Conservation (phyloP, 1,284 basidiomycete species). For the Cryptococcus hybrid region DNA sequence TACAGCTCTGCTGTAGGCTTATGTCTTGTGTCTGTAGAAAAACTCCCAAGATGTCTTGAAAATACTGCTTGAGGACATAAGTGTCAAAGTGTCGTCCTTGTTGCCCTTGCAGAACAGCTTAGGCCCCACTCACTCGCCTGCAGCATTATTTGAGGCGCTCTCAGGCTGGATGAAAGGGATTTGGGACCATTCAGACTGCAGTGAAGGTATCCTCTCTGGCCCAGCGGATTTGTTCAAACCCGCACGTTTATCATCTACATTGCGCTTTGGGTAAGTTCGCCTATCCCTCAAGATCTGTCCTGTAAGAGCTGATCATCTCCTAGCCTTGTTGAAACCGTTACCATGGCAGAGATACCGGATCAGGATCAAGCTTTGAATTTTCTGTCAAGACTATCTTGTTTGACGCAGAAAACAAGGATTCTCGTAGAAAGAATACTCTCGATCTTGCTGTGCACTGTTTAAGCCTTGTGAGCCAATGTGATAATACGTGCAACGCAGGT, state of each 20-base stretch:
- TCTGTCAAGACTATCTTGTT: conserved; percentile 25
- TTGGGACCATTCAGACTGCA: conserved; percentile 19
- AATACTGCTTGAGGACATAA: conserved; percentile 7
- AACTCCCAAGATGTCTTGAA: background rate
- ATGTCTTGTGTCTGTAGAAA: background rate
- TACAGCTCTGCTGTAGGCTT: no score
- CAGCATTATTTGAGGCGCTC: conserved; percentile 12
- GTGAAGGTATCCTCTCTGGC: conserved; percentile 5
- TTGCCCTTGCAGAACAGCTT: conserved; percentile 3
- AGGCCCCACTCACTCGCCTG: background rate
- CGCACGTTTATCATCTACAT: conserved; percentile 17
- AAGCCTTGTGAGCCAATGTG: conserved; percentile 10
- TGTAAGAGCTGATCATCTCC: conserved; percentile 10
- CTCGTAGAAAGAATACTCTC: conserved; percentile 10
- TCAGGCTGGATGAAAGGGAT: conserved; percentile 27
- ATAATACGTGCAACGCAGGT: background rate
- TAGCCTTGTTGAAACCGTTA: conserved; percentile 18
- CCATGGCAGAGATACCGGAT: conserved; percentile 29
- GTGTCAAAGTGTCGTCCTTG: conserved; percentile 5
- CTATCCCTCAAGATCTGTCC: background rate
- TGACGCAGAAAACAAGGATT: conserved; percentile 10
- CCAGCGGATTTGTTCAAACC: conserved; percentile 35
- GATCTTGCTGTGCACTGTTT: conserved; percentile 16
- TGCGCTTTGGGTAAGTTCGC: conserved; percentile 27
- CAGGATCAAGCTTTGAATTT: conserved; percentile 32